These are phyloP conservation scores for Aphanomyces astaci DNA, from an alignment of 352 stramenopile genomes.

Conservation along the genomic window DNA sequence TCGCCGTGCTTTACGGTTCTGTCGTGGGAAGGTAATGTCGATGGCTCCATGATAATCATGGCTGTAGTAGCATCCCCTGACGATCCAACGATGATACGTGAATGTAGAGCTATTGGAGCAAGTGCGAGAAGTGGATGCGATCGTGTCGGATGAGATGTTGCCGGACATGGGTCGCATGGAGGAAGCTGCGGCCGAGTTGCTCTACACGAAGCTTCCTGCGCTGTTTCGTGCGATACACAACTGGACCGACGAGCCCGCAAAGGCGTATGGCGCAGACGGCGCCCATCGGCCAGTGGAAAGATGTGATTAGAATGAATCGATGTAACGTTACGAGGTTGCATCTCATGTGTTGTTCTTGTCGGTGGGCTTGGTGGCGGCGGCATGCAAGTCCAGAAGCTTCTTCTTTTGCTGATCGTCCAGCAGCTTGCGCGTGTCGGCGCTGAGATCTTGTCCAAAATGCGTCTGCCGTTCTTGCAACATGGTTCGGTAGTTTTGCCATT, in stretches of 20 bases:
- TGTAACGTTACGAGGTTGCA: neutral
- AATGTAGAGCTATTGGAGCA: conserved; percentile 1
- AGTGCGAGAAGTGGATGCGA: neutral
- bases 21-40: neutral
- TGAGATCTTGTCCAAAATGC: conserved; percentile 66
- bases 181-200: neutral
- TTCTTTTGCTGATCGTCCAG: conserved; percentile 58
- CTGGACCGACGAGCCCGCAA: conserved; percentile 6
- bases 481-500: conserved; percentile 68
- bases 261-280: neutral
- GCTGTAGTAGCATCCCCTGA: no score
- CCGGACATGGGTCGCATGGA: neutral
- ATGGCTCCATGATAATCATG: neutral
- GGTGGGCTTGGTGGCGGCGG: conserved; percentile 57
- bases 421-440: conserved; percentile 43
- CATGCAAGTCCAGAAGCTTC: conserved; percentile 59
- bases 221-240: neutral
- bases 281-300: no score
- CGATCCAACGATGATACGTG: neutral
- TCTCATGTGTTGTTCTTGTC: conserved; percentile 28
- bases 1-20: neutral
- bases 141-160: neutral
- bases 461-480: conserved; percentile 49
- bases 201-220: neutral
- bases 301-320: neutral